Conservation (phyloP, 345 rosid species). For the Citrus maxima region DNA sequence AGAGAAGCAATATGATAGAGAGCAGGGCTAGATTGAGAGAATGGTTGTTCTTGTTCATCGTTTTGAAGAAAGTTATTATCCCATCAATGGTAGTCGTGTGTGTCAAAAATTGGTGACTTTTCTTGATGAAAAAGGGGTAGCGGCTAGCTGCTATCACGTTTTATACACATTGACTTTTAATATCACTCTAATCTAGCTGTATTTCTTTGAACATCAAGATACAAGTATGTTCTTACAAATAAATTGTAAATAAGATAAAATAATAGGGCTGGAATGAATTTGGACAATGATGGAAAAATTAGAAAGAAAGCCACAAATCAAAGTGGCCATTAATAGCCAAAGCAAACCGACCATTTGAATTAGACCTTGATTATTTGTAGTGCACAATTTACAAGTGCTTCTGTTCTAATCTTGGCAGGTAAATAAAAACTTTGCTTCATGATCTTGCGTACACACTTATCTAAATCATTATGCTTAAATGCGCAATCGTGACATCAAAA, state of each 20-base stretch:
- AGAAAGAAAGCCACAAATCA: too few species aligned
- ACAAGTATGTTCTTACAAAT: neutral
- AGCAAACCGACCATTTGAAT: too few species aligned
- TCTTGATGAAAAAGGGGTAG: neutral
- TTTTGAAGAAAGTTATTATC: too few species aligned
- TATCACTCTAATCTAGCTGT: neutral
- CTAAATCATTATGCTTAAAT: neutral
- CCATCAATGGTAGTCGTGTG: neutral
- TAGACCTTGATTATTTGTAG: neutral
- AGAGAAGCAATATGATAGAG: conserved; percentile 15
- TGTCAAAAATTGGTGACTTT: neutral
- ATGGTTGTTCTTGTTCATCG: conserved; percentile 18
- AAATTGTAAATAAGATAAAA: too few species aligned
- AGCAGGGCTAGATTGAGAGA: conserved; percentile 16
- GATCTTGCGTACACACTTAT: neutral
- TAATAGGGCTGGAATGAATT: too few species aligned
- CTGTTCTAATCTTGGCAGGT: neutral
- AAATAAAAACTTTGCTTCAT: too few species aligned
- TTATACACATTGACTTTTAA: neutral
- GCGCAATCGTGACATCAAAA: neutral
- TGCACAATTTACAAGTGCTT: neutral
- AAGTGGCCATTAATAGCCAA: too few species aligned
- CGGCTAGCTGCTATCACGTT: neutral
- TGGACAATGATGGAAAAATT: too few species aligned
- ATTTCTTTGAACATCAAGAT: neutral